These are phyloP conservation scores for Psilocybe subaeruginosa DNA, from an alignment of 768 basidiomycete species.

Conservation along the genomic window DNA sequence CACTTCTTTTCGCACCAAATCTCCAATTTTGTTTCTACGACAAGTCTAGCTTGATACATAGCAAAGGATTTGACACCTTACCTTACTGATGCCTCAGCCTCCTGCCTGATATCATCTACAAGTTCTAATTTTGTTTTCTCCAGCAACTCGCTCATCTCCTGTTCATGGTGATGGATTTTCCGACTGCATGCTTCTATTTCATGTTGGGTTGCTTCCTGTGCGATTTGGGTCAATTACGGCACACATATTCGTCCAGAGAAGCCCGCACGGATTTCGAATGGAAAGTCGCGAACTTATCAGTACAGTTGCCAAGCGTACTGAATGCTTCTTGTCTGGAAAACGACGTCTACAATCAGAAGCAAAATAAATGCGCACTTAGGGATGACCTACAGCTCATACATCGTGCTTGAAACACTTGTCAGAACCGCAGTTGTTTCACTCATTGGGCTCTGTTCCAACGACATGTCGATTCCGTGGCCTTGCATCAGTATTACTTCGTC, in stretches of 20 bases:
- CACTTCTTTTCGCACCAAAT: constrained; percentile 44
- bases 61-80: constrained; percentile 1
- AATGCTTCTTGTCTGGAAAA: constrained; percentile 12
- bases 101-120: constrained; percentile 19
- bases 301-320: constrained; percentile 2
- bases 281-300: background rate
- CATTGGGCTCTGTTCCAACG: background rate
- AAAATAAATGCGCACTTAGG: background rate
- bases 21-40: constrained; percentile 24
- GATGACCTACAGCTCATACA: constrained; percentile 13
- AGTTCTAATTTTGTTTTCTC: constrained; percentile 18
- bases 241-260: background rate
- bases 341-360: background rate
- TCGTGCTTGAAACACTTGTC: constrained; percentile 8
- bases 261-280: background rate
- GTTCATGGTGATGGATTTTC: constrained; percentile 23
- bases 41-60: background rate
- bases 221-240: background rate
- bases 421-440: background rate
- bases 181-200: constrained; percentile 23
- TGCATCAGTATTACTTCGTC: background rate
- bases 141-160: constrained; percentile 9
- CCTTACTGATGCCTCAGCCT: constrained; percentile 19
- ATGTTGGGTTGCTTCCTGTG: constrained; percentile 12
- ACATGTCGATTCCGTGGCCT: background rate